Evolutionary conservation across 2,329 filamentous ascomycete genomes (phyloP), one percentile per base, ranked within the genome.

Genomic region (Talaromyces marneffei): DNA sequence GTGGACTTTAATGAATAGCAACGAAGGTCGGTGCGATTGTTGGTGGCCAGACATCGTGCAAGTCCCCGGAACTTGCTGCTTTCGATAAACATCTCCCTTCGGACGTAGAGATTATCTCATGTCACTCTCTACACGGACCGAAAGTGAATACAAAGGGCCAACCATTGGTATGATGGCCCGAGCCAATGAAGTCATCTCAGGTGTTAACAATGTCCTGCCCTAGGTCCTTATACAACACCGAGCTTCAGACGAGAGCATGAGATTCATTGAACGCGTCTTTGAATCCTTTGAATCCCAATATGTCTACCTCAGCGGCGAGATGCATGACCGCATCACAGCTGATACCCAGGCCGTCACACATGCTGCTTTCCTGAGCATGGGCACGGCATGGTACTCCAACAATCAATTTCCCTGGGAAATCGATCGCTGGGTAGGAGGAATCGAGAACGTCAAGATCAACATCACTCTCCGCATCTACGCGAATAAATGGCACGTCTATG

Each of bases 401-500:
- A 85, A 88, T 62, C 91, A 99, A 74, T 99, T 97, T 70, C 94
- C 95, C 0, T 99, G 94, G 94, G 93, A 97, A 70, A 87, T 93
- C 52, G 86, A 87, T n/a, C 91, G 94, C 65, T 99, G 97, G 76
- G 86, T 97, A 3, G 94, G 94, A 62, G 95, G 94, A 57, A 96
- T 99, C 70, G 94, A 99, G 77, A 99, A 99, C 75, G 93, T 97
- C 69, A 99, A 99, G 79, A 96, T 97, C 80, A 99, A 99, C 78
- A 87, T 97, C 67, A 97, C 92, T 67, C 81, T 99, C 66, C 92
- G 94, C 68, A 97, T 99, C 78, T 99, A 97, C 79, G 88, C 89
- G 63, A 96, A 97, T 76, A 99, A 97, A 77, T 99, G 95, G 95
- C 95, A 99, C 79, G 94, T 99, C 62, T 99, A 99, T 75, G 94